Conservation (phyloP, 2,329 filamentous ascomycete genomes). For the Phyllosticta citriasiana region DNA sequence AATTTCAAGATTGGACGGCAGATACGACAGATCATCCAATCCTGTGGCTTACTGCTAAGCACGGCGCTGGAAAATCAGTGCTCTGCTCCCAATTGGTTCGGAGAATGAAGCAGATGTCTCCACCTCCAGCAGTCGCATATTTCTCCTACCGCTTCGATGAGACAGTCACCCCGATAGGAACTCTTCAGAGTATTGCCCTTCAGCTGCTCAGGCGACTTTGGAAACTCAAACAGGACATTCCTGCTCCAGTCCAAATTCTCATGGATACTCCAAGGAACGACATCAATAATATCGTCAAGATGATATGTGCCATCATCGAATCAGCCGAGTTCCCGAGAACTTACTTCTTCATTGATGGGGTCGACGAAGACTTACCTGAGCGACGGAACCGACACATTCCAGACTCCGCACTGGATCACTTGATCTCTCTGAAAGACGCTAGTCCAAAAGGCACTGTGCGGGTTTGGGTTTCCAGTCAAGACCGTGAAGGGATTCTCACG, state of each 20-base stretch:
- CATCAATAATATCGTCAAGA: background rate
- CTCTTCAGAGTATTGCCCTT: background rate
- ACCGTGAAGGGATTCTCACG: background rate
- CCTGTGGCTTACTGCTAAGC: slow-evolving; percentile 3
- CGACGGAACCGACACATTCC: background rate
- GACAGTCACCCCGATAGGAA: background rate
- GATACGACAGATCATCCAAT: background rate
- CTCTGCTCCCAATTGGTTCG: background rate
- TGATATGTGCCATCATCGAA: background rate
- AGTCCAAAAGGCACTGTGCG: background rate
- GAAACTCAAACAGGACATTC: background rate
- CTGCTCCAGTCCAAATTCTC: background rate
- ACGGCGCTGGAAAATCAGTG: slow-evolving; percentile 5
- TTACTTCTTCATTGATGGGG: background rate
- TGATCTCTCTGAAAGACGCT: background rate
- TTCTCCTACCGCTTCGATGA: slow-evolving; percentile 8
- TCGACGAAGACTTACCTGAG: background rate
- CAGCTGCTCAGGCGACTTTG: background rate
- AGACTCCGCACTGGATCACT: background rate
- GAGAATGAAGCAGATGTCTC: background rate
- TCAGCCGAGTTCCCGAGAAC: background rate
- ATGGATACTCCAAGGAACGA: background rate
- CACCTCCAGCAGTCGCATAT: background rate
- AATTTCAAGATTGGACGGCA: background rate
- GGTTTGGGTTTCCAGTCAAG: background rate